Base-by-base conservation (phyloP, 2,329 filamentous ascomycete species). In the Fusarium coicis region DNA sequence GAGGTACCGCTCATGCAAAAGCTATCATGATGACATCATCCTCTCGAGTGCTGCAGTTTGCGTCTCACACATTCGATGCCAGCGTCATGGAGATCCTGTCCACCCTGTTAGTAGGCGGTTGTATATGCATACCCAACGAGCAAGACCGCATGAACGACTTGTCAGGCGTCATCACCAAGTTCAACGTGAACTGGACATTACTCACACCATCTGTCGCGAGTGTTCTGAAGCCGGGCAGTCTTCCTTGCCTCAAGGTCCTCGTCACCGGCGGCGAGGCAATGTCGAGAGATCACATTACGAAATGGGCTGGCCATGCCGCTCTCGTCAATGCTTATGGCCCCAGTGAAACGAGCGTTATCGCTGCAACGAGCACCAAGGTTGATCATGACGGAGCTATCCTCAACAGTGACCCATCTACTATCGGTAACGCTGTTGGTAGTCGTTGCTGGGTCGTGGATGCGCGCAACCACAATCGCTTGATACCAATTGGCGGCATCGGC, bases 11-110 rank as follows among this genome's bases (percentile, higher is more conserved):
- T 6, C 78, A 76, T 10, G 63, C 78, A 1, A 58, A 73, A 4
- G 65, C 71, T 3, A 75, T 46, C 47, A 19, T 43, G 16, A 73
- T 73, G 65, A 62, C 52, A 2, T 49, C 65, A 1, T 4, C 46
- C 7, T 73, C 70, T 9, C 77, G 65, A 32, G 78, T 69, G 42
- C 63, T 73, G 0, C 70, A 73, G 12, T 73, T 73, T 9, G 70
- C 69, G 0, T 73, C 70, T 1, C 56, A 73, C 5, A 70, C 65
- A 1, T 73, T 73, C 1, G 70, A 73, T n/a, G 70, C 70, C 0
- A 72, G 68, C 14, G 69, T 79, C n/a, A 70, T 74, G 28, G 76
- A 79, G 37, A 74, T 75, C 0, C 37, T 79, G 0, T 66, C 68
- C 0, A 73, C 76, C 1, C 58, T 80, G 15, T 55, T 75, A 5